Evolutionary conservation across 1,139 yeast genomes (phyloP), one percentile per base, ranked within the genome.

Genomic region (Debaryomyces singareniensis): DNA sequence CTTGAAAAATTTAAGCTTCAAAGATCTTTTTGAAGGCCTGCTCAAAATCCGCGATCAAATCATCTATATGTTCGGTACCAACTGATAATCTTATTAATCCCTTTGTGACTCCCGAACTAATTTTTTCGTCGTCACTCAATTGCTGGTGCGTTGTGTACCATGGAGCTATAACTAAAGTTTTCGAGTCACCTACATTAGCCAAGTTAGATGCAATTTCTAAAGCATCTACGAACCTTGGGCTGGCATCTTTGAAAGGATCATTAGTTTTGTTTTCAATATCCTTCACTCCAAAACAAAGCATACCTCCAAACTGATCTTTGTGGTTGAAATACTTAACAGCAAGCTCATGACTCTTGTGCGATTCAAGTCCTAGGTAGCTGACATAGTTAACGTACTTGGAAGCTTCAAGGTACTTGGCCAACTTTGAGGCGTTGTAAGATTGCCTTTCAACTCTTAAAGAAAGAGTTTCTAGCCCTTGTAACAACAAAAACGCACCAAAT

Each of bases 101-200:
- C 49, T 80, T 77, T 34, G 89, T 72, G 35, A 89, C 96, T 59
- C 96, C 96, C 31, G 93, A 70, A 11, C 79, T 75, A 29, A 61
- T 35, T 64, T 83, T 86, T 62, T 87, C 97, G 41, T 78, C 82
- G 25, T 84, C 87, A 26, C 66, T 56, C 52, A 91, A 73, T 66
- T 91, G 97, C 55, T 86, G 86, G 59, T 91, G 98, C 15, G 97
- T 91, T 30, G 97, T 91, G 61, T 74, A 86, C 68, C 79, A 87
- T 42, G 97, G 98, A 36, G 96, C 89, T 58, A 91, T 89, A 34
- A 89, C 94, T 53, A 91, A 72, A 26, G 97, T 85, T 68, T 89
- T 91, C 31, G 89, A 77, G 53, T 91, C 98, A 53, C 98, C 97
- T 35, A 91, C 96, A 50, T 91, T 91, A 35, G 98, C 97, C 55